Evolutionary conservation across 108 stramenopile genomes (phyloP), one percentile per base, ranked within the genome.

Genomic region (Cyclostephanos invisitatus): DNA sequence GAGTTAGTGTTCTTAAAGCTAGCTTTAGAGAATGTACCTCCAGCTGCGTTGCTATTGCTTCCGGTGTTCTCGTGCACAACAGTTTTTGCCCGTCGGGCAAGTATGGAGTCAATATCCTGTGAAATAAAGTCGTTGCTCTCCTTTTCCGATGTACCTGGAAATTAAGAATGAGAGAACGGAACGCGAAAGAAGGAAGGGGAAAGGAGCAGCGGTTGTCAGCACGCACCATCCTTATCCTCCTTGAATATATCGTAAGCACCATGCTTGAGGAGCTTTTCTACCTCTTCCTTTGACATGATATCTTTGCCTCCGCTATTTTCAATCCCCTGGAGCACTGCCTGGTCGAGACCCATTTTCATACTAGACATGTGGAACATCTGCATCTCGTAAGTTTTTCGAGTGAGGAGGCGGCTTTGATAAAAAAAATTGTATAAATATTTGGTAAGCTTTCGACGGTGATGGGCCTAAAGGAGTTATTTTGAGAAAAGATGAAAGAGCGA

Each of bases 301-400:
- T 88, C 89, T 58, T 87, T 89, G 10, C 74, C 72, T 58, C 71
- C 72, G 15, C 83, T 80, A 36, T 69, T 82, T 71, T 94, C 92
- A 63, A 96, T 91, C 25, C 93, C 93, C 21, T 91, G 90, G n/a
- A 99, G 81, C 2, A 99, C 97, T 24, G 97, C 98, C 67, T 96
- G 95, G 65, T 99, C 99, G 15, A 99, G 85, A 51, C 98, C 98
- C 82, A 99, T 97, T 81, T 99, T 99, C 86, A 97, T 67, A 20
- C 90, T 90, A 37, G 95, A 96, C 84, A 89, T 85, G 74, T 99
- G 96, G 72, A 99, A 99, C 98, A 99, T 98, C 80, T 96, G 91
- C 83, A 91, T 88, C 32, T 98, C 99, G 76, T 99, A 99, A 9
- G 96, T 97, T 64, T 97, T 97, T 36, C 92, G 76, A 20, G 97